Evolutionary conservation across 2,329 filamentous ascomycete genomes (phyloP).

Genomic region (Pyrenophora seminiperda): DNA sequence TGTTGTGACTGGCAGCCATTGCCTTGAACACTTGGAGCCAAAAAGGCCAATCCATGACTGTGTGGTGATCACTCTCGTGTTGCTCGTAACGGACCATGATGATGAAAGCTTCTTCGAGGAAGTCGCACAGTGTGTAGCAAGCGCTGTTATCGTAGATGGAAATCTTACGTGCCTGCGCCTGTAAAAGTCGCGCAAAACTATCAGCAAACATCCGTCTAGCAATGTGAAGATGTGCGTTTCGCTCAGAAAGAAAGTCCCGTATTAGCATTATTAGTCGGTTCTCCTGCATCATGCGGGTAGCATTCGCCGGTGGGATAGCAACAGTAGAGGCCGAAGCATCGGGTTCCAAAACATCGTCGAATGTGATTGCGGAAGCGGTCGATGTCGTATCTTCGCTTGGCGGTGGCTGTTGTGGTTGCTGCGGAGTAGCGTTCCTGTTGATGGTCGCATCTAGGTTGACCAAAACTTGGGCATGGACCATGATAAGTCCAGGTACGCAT

Average conservation of each 20-base stretch:
- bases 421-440: slow-evolving; percentile 66
- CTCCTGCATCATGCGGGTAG: slow-evolving; percentile 82
- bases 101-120: slow-evolving; percentile 78
- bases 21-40: slow-evolving; percentile 81
- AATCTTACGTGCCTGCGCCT: slow-evolving; percentile 73
- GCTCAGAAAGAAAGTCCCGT: slow-evolving; percentile 75
- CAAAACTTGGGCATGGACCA: slow-evolving; percentile 82
- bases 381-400: slow-evolving; percentile 30
- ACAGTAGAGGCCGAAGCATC: slow-evolving; percentile 70
- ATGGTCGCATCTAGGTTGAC: slow-evolving; percentile 81
- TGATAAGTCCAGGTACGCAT: slow-evolving; percentile 75
- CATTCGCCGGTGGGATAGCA: slow-evolving; percentile 69
- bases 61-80: slow-evolving; percentile 48
- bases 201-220: slow-evolving; percentile 75
- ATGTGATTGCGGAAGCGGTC: slow-evolving; percentile 61
- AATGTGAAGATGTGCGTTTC: slow-evolving; percentile 57
- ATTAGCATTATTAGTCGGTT: slow-evolving; percentile 83
- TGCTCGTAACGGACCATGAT: slow-evolving; percentile 68
- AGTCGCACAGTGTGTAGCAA: slow-evolving; percentile 89
- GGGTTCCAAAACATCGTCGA: slow-evolving; percentile 68
- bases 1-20: slow-evolving; percentile 83
- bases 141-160: slow-evolving; percentile 81
- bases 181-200: slow-evolving; percentile 74
- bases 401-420: slow-evolving; percentile 23
- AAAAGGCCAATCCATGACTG: slow-evolving; percentile 76